phyloP scores from a whole-genome alignment of 192 early-diverging fungal species.

The Coemansia sp. region DNA sequence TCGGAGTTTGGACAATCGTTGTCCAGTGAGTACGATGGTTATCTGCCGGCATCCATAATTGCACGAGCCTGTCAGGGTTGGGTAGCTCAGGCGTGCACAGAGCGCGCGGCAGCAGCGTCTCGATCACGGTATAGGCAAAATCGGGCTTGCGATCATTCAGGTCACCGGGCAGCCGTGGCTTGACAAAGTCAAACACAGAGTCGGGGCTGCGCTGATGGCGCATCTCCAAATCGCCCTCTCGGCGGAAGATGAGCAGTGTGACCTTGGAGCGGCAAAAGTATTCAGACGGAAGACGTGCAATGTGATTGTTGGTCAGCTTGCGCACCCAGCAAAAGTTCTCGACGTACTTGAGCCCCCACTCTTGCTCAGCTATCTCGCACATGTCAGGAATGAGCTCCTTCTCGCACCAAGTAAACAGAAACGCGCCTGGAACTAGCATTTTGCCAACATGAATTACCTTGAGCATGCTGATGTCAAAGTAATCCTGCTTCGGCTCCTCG shows the following conservation, averaged over 20 bases:
- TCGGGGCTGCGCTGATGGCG: slow-evolving; percentile 92
- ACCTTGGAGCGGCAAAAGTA: slow-evolving; percentile 89
- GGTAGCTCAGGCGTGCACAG: slow-evolving; percentile 60
- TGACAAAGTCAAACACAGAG: slow-evolving; percentile 93
- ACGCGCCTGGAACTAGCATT: slow-evolving; percentile 70
- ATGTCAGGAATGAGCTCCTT: slow-evolving; percentile 87
- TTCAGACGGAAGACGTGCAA: slow-evolving; percentile 59
- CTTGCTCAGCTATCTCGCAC: slow-evolving; percentile 59
- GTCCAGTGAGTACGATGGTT: slow-evolving; percentile 49
- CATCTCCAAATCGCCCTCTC: slow-evolving; percentile 85
- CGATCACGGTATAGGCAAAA: slow-evolving; percentile 83
- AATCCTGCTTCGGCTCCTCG: slow-evolving; percentile 27
- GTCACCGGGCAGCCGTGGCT: slow-evolving; percentile 58
- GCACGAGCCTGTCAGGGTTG: slow-evolving; percentile 65
- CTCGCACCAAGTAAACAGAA: slow-evolving; percentile 93
- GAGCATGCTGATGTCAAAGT: slow-evolving; percentile 31
- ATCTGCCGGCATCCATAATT: slow-evolving; percentile 64
- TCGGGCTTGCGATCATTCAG: slow-evolving; percentile 67
- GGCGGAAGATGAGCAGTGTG: slow-evolving; percentile 85
- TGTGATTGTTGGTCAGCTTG: slow-evolving; percentile 74
- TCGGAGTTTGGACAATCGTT: slow-evolving; percentile 27
- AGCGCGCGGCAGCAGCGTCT: slow-evolving; percentile 83
- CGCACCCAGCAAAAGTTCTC: slow-evolving; percentile 98
- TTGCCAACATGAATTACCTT: slow-evolving; percentile 49
- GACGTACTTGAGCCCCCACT: slow-evolving; percentile 89